Evolutionary conservation across 2,329 filamentous ascomycete genomes (phyloP), one percentile per base, ranked within the genome.

Genomic region (Fusarium heterosporum): DNA sequence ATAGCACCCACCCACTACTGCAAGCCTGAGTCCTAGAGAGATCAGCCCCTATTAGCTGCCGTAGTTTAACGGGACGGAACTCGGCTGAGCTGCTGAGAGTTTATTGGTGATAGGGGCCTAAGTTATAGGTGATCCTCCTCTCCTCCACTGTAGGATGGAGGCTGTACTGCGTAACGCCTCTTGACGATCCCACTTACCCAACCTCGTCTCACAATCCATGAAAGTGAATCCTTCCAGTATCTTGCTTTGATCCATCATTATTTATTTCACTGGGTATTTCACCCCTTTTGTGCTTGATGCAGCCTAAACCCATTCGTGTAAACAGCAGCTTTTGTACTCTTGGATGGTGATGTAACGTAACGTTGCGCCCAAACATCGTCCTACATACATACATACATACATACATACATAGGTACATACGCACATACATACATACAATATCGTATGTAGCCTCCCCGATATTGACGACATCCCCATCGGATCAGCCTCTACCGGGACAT

Each of bases 261-360:
- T 28, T 25, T 41, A 17, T 19, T 48, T 47, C 36, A 46, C 30
- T 42, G 30, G 17, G 26, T 29, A 25, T 2, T 22, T 30, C 16
- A 16, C 25, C 14, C 34, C n/a, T 17, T 47, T 42, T 39, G 52
- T 43, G 17, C 56, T 55, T 52, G 19, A 19, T 19, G 46, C 51
- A 52, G 52, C 25, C 19, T 60, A 66, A 51, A 51, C 28, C 8
- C 11, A 29, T 36, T 13, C 62, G 40, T 41, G 11, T 53, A 55
- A 45, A 47, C 28, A 49, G 22, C 34, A 63, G 32, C 50, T 42
- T 36, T 54, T 46, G 50, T 28, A n/a, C 19, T 55, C 30, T 57
- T 49, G 38, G 53, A 45, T 60, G 54, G 55, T 46, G 63, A 65
- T 73, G 71, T 66, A 73, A 73, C 71, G 71, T 73, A 70, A 72